Evolutionary conservation across 371 early-diverging fungal species (phyloP).

Genomic region (Mortierella sp.): DNA sequence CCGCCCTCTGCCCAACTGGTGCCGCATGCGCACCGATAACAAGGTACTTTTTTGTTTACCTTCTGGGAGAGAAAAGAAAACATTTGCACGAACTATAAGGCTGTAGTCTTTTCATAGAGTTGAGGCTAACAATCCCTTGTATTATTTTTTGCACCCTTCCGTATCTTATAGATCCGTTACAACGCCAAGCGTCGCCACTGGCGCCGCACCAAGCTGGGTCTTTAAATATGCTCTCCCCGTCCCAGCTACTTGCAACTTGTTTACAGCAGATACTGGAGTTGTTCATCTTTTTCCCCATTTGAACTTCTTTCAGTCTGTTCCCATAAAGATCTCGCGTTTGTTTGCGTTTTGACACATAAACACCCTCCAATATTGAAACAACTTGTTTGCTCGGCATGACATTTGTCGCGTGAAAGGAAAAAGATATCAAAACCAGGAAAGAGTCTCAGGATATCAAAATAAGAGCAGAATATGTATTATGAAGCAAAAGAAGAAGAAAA

Average conservation of each 20-base stretch:
- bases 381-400: background rate
- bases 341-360: constrained; percentile 34
- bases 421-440: background rate
- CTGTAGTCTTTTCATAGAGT: no score
- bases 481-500: background rate
- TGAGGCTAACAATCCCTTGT: background rate
- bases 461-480: background rate
- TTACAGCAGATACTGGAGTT: constrained; percentile 29
- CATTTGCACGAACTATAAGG: no score
- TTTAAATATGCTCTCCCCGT: constrained; percentile 70
- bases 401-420: background rate
- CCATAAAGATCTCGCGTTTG: constrained; percentile 48
- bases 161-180: constrained; percentile 76
- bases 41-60: constrained; percentile 69
- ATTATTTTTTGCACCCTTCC: background rate
- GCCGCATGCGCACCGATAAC: constrained; percentile 96
- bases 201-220: constrained; percentile 98
- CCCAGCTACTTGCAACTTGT: constrained; percentile 27
- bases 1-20: constrained; percentile 98
- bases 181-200: constrained; percentile 99
- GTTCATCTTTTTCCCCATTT: constrained; percentile 20
- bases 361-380: background rate
- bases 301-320: constrained; percentile 26
- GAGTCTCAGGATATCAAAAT: background rate
- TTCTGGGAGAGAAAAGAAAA: no score